Percentiles rank a stretch among this genome's conserved stretches.
Evolutionary conservation across 179 eudicot genomes (phyloP).

Genomic region (Amaranthus tricolor): DNA sequence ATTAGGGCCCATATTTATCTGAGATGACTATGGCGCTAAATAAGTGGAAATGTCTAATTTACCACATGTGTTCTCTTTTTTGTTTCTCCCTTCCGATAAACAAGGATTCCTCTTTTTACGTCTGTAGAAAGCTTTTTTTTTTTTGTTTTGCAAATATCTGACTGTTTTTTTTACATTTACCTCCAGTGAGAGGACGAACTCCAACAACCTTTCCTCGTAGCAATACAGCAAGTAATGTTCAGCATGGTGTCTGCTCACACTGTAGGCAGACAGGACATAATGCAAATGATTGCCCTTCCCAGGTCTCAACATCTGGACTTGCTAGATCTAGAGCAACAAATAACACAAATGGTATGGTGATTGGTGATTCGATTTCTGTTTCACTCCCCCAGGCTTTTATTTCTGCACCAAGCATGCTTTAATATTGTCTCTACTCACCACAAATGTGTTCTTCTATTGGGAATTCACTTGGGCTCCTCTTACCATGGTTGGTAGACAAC

Average conservation of each 20-base stretch:
- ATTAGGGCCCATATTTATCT: too few relatives aligned
- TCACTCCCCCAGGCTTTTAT: not conserved
- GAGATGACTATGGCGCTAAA: too few relatives aligned
- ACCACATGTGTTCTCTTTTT: too few relatives aligned
- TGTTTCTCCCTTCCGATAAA: too few relatives aligned
- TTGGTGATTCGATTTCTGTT: constrained; percentile 8
- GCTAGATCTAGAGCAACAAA: constrained; percentile 46
- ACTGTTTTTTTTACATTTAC: constrained; percentile 17
- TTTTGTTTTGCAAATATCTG: not conserved
- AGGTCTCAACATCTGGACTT: constrained; percentile 45
- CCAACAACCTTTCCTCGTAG: constrained; percentile 44
- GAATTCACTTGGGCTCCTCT: not conserved
- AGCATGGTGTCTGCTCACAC: constrained; percentile 42
- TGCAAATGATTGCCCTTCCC: constrained; percentile 62
- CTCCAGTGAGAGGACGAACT: constrained; percentile 57
- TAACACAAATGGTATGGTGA: constrained; percentile 44
- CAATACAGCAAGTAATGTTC: constrained; percentile 42
- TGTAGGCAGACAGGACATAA: constrained; percentile 69
- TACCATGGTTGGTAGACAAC: not conserved
- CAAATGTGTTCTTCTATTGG: constrained; percentile 1
- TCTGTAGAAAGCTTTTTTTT: too few relatives aligned
- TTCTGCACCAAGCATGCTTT: not conserved
- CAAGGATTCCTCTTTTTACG: too few relatives aligned
- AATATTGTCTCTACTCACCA: not conserved
- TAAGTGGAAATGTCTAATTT: too few relatives aligned